Conservation (phyloP, 129 eudicot genomes). For the Pseudognaphalium luteoalbum region DNA sequence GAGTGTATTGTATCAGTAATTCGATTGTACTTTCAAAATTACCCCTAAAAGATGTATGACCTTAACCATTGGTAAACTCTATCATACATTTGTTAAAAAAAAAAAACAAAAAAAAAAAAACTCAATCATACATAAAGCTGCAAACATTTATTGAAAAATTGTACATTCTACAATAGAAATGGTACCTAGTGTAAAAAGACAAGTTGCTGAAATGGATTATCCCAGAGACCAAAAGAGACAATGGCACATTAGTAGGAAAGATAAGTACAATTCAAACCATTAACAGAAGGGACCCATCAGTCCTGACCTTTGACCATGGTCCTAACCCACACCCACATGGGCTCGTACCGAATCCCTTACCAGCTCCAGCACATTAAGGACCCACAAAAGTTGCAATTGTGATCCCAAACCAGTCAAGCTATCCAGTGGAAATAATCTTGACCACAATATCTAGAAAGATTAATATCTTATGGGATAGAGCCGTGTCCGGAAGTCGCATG, state of each 20-base stretch:
- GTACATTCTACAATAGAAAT: slow-evolving; percentile 14
- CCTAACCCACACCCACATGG: slow-evolving; percentile 32
- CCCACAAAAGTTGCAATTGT: slow-evolving; percentile 18
- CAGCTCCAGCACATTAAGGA: slow-evolving; percentile 23
- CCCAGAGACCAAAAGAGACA: slow-evolving; percentile 25
- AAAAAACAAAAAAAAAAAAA: too few relatives aligned
- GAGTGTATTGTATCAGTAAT: background rate
- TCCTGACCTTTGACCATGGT: slow-evolving; percentile 6
- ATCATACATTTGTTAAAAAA: too few relatives aligned
- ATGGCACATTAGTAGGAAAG: slow-evolving; percentile 19
- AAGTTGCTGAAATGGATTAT: slow-evolving; percentile 20
- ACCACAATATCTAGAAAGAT: background rate
- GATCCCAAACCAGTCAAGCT: slow-evolving; percentile 16
- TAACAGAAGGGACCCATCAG: slow-evolving; percentile 5
- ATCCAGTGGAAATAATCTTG: slow-evolving; percentile 22
- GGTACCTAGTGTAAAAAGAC: background rate
- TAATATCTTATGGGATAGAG: background rate
- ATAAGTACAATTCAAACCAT: slow-evolving; percentile 3
- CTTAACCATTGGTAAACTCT: too few relatives aligned
- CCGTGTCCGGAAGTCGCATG: slow-evolving; percentile 7
- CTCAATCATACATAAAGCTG: background rate
- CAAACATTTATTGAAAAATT: background rate
- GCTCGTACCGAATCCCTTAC: slow-evolving; percentile 9
- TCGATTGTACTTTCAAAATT: too few relatives aligned
- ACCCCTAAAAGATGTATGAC: background rate